These are phyloP conservation scores for Crithidia acanthocephali DNA, from an alignment of 208 protist species.

Conservation along the genomic window DNA sequence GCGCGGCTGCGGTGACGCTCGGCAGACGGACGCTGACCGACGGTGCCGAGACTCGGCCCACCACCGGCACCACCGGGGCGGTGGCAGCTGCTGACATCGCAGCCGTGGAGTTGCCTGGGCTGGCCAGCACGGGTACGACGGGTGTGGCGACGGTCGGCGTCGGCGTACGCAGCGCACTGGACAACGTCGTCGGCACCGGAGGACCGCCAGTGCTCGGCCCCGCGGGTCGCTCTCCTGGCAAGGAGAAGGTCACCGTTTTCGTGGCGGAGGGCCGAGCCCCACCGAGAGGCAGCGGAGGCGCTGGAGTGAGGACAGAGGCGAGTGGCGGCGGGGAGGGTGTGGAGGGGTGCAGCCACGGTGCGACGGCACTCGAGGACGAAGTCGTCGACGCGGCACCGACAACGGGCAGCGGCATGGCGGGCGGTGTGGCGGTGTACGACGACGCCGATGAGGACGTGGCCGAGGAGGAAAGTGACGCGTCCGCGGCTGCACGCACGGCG, in stretches of 20 bases:
- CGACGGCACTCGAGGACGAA: background rate
- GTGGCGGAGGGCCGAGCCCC: background rate
- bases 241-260: conserved; percentile 19
- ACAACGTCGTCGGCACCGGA: background rate
- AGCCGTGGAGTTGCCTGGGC: conserved; percentile 4
- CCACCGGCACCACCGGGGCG: background rate
- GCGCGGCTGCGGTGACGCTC: background rate
- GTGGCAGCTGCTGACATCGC: background rate
- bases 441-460: background rate
- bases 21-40: background rate
- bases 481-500: background rate
- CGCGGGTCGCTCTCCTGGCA: background rate
- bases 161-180: background rate
- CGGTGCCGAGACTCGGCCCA: background rate
- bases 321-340: conserved; percentile 7
- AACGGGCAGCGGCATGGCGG: conserved; percentile 1
- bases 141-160: conserved; percentile 5
- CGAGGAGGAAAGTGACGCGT: background rate
- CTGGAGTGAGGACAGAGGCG: conserved; percentile 1
- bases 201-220: background rate
- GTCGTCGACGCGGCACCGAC: background rate
- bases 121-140: conserved; percentile 6
- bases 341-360: conserved; percentile 10
- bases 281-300: background rate
- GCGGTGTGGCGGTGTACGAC: background rate